phyloP scores from a whole-genome alignment of 2,329 filamentous ascomycete genomes.

The Thelonectria blattea region DNA sequence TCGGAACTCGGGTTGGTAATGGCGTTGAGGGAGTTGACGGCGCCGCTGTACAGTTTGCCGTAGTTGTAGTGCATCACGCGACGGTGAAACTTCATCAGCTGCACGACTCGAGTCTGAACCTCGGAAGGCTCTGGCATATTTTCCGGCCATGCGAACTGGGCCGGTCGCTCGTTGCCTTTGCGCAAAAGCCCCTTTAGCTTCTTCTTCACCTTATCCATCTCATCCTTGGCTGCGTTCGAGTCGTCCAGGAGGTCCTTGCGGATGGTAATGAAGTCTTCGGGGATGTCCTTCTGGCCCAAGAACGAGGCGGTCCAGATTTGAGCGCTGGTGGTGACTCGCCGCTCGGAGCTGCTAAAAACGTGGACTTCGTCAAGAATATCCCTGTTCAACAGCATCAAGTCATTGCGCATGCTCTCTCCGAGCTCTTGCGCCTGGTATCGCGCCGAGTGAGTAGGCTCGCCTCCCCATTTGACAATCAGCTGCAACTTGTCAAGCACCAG shows the following conservation, averaged over 20 bases:
- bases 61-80: conserved; percentile 96
- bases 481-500: conserved; percentile 95
- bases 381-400: conserved; percentile 89
- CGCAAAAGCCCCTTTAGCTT: conserved; percentile 92
- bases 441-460: conserved; percentile 95
- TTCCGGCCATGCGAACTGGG: conserved; percentile 97
- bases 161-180: conserved; percentile 89
- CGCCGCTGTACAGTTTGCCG: conserved; percentile 73
- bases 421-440: conserved; percentile 95
- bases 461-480: conserved; percentile 98
- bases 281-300: conserved; percentile 82
- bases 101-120: conserved; percentile 89
- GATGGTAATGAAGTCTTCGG: conserved; percentile 85
- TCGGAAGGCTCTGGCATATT: conserved; percentile 94
- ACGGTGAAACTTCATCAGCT: conserved; percentile 97
- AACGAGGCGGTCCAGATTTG: conserved; percentile 96
- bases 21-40: conserved; percentile 66
- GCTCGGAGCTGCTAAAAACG: conserved; percentile 94
- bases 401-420: conserved; percentile 94
- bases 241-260: conserved; percentile 96
- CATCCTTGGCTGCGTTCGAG: conserved; percentile 97
- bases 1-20: conserved; percentile 59
- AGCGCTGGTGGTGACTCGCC: conserved; percentile 91
- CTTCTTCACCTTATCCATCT: conserved; percentile 99
- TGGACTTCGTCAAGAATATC: conserved; percentile 91